phyloP scores from a whole-genome alignment of 2,329 filamentous ascomycete genomes.

The Sclerotinia sclerotiorum region DNA sequence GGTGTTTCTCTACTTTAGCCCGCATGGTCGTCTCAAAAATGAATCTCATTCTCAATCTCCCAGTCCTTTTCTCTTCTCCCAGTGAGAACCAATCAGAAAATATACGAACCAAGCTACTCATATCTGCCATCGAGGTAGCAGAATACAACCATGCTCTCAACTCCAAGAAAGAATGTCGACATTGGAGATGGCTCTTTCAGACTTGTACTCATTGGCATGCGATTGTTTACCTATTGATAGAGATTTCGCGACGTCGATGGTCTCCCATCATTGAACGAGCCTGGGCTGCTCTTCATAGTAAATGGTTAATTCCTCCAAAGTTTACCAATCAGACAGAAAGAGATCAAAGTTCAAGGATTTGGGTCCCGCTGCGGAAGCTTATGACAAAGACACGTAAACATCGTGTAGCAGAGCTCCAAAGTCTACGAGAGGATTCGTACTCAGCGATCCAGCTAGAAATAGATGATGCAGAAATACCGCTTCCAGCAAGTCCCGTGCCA shows the following conservation, averaged over 20 bases:
- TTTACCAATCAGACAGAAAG: conserved; percentile 26
- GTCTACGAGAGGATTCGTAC: conserved; percentile 37
- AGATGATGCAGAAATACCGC: conserved; percentile 29
- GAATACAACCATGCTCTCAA: conserved; percentile 58
- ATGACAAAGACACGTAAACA: conserved; percentile 54
- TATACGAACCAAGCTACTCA: conserved; percentile 48
- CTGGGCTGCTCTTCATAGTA: conserved; percentile 42
- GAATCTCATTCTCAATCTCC: conserved; percentile 55
- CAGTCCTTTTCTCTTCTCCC: conserved; percentile 47
- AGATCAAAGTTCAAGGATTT: conserved; percentile 53
- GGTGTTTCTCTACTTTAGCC: conserved; percentile 45
- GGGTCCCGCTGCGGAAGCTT: conserved; percentile 59
- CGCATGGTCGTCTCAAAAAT: conserved; percentile 55
- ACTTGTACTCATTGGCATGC: conserved; percentile 46
- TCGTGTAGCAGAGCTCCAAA: conserved; percentile 40
- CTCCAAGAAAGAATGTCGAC: conserved; percentile 48
- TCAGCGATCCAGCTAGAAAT: conserved; percentile 33
- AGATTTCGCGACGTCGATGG: conserved; percentile 40
- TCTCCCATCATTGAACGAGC: conserved; percentile 42
- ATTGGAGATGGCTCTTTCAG: conserved; percentile 44
- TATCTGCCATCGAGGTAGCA: conserved; percentile 54
- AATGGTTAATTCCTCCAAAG: conserved; percentile 27
- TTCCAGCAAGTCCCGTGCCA: conserved; percentile 39
- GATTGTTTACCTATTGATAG: conserved; percentile 43
- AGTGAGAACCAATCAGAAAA: conserved; percentile 44